Conservation (phyloP, 441 rosid genomes). For the Jatropha podagrica region DNA sequence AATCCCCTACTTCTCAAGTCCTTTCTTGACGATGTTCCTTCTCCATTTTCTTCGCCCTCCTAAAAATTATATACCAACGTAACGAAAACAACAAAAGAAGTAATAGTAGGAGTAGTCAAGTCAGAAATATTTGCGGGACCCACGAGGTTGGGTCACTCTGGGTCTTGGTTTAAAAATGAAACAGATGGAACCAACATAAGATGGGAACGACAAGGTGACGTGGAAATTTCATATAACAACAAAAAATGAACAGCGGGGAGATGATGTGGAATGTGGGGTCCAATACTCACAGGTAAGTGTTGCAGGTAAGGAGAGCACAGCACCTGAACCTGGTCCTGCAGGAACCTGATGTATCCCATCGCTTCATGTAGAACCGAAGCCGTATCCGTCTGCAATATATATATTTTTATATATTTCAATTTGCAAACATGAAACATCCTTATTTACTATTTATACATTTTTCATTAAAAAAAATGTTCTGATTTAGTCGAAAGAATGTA, state of each 20-base stretch:
- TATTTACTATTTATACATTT: neutral
- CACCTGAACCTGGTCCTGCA: slow-evolving; percentile 90
- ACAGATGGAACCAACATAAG: neutral
- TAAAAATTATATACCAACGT: slow-evolving; percentile 14
- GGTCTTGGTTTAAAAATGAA: neutral
- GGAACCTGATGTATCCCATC: slow-evolving; percentile 88
- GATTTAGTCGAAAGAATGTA: neutral
- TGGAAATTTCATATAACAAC: slow-evolving; percentile 1
- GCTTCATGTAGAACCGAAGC: slow-evolving; percentile 95
- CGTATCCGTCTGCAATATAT: slow-evolving; percentile 67
- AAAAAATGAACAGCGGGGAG: neutral
- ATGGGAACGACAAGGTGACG: neutral
- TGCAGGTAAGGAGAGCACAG: slow-evolving; percentile 80
- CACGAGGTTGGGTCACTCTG: neutral
- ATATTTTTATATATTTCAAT: slow-evolving; percentile 15
- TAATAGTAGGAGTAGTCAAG: neutral
- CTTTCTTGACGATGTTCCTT: slow-evolving; percentile 27
- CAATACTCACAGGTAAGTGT: slow-evolving; percentile 48
- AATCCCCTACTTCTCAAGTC: slow-evolving; percentile 78
- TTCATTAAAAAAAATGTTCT: neutral
- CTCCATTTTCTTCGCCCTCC: slow-evolving; percentile 39
- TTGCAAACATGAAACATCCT: slow-evolving; percentile 4
- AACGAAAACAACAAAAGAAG: neutral
- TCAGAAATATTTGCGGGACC: neutral
- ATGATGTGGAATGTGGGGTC: neutral